phyloP scores from a whole-genome alignment of 2,329 filamentous ascomycete species.

The Cadophora luteo-olivacea region DNA sequence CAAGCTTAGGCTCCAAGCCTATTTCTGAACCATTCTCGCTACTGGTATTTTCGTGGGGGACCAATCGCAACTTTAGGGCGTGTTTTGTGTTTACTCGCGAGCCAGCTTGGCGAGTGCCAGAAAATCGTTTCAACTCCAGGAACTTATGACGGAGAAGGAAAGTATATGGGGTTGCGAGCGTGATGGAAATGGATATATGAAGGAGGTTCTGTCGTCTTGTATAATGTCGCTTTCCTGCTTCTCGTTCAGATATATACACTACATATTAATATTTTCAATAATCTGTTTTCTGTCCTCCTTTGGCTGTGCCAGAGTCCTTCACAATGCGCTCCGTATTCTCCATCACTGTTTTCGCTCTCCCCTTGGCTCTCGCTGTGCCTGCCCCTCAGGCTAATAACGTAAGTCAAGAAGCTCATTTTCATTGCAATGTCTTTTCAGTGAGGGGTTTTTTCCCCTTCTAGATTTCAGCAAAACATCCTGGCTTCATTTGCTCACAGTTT shows the following conservation, averaged over 20 bases:
- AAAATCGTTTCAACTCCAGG: background rate
- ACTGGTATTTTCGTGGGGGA: background rate
- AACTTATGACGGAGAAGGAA: background rate
- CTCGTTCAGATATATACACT: too few species aligned
- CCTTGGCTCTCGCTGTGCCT: slow-evolving; percentile 5
- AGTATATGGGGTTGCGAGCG: background rate
- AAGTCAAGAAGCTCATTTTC: background rate
- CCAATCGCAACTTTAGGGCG: slow-evolving; percentile 10
- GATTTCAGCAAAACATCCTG: too few species aligned
- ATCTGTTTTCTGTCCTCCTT: background rate
- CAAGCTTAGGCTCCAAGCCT: background rate
- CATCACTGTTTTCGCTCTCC: slow-evolving; percentile 10
- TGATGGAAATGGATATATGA: background rate
- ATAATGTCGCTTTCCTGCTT: background rate
- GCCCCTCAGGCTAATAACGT: slow-evolving; percentile 4
- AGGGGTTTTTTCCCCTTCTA: too few species aligned
- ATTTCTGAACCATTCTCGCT: background rate
- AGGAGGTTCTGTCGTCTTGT: background rate
- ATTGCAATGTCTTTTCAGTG: too few species aligned
- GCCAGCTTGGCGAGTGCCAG: slow-evolving; percentile 1
- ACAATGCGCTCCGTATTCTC: slow-evolving; percentile 9
- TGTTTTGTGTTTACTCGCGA: background rate
- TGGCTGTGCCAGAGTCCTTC: background rate
- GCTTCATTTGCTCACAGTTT: too few species aligned
- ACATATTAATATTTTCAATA: background rate